A percentile compares a stretch with the other conserved stretches of the same genome.
Evolutionary conservation across 176 grass and related monocot species (phyloP).

Genomic region (Aegilops tauschii): DNA sequence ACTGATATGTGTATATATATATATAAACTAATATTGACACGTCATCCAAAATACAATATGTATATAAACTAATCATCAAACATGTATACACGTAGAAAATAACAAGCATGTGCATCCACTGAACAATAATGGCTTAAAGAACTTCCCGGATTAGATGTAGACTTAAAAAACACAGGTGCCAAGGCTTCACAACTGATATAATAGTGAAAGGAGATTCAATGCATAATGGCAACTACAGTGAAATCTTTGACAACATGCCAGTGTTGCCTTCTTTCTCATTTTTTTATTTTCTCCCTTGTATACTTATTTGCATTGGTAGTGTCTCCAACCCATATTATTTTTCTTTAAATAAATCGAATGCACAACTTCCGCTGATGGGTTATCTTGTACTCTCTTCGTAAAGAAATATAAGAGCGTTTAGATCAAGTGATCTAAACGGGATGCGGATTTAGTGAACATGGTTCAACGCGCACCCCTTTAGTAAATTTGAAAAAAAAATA

Average conservation of each 20-base stretch:
- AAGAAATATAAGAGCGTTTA: too few species aligned
- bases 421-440: too few species aligned
- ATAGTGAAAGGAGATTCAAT: background rate
- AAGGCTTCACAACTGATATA: background rate
- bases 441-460: too few species aligned
- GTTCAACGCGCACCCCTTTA: too few species aligned
- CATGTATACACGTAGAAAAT: too few species aligned
- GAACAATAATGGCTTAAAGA: background rate
- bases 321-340: background rate
- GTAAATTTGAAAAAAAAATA: too few species aligned
- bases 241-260: background rate
- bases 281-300: slow-evolving; percentile 6
- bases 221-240: background rate
- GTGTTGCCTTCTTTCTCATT: background rate
- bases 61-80: too few species aligned
- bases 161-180: background rate
- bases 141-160: background rate
- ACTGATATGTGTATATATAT: too few species aligned
- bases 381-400: background rate
- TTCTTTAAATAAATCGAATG: background rate
- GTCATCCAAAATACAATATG: too few species aligned
- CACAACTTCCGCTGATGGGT: background rate
- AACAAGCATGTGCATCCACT: background rate
- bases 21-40: too few species aligned
- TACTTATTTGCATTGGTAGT: background rate